Conservation (phyloP, 2,329 filamentous ascomycete species). For the Zarea fungicola region DNA sequence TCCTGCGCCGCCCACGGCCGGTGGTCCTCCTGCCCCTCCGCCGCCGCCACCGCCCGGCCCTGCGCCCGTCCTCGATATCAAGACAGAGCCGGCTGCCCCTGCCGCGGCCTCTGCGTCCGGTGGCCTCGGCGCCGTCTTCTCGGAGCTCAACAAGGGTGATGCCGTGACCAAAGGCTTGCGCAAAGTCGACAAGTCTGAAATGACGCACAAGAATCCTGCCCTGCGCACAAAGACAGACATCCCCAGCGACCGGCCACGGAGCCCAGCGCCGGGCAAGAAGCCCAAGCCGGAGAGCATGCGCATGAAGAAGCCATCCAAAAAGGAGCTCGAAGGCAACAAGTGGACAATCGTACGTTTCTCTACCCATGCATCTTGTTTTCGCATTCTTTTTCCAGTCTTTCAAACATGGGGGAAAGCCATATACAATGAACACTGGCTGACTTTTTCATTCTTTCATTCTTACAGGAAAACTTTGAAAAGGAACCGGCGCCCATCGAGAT, state of each 20-base stretch:
- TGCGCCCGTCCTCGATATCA: conserved; percentile 59
- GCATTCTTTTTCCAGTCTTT: not conserved
- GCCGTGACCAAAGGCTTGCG: conserved; percentile 82
- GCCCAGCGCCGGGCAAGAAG: conserved; percentile 81
- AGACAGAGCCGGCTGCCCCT: conserved; percentile 31
- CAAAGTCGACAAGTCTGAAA: conserved; percentile 91
- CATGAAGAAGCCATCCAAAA: conserved; percentile 72
- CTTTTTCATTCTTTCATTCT: not conserved
- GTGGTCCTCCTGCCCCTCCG: conserved; percentile 48
- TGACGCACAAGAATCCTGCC: conserved; percentile 97
- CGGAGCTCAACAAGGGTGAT: conserved; percentile 82
- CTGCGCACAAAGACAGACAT: conserved; percentile 71
- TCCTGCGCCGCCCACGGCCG: conserved; percentile 45
- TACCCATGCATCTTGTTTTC: not conserved
- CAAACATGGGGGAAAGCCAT: no score
- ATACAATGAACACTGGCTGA: no score
- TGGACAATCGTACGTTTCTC: conserved; percentile 68
- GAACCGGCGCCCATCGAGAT: conserved; percentile 69
- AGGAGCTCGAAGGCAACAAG: conserved; percentile 81
- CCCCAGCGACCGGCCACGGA: conserved; percentile 65
- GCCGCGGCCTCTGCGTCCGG: conserved; percentile 36
- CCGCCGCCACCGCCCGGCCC: conserved; percentile 64
- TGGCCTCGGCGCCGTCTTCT: conserved; percentile 85
- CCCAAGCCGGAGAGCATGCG: conserved; percentile 83
- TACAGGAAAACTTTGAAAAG: conserved; percentile 84